Percentiles rank a stretch among this genome's conserved stretches.
Evolutionary conservation across 768 basidiomycete genomes (phyloP).

Genomic region (Termitomyces sp.): DNA sequence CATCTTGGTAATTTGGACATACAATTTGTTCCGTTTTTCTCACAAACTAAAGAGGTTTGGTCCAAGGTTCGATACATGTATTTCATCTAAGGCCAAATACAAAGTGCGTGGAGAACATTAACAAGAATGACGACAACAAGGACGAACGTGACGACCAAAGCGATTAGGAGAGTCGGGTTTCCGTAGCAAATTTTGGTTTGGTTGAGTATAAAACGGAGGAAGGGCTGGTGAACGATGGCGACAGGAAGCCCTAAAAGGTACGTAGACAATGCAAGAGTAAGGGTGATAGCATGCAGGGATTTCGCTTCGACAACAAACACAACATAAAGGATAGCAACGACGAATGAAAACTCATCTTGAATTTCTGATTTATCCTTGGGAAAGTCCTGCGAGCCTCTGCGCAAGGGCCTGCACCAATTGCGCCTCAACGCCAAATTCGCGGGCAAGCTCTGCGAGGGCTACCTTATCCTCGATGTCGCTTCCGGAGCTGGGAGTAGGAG

Average conservation of each 20-base stretch:
- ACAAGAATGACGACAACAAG: conserved; percentile 4
- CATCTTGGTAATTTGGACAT: background rate
- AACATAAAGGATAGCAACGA: conserved; percentile 8
- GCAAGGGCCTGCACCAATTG: conserved; percentile 63
- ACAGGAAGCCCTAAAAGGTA: background rate
- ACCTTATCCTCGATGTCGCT: conserved; percentile 12
- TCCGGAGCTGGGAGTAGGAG: conserved; percentile 8
- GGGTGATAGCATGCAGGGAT: conserved; percentile 4
- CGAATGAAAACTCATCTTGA: background rate
- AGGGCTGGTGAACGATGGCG: background rate
- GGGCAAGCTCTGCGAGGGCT: conserved; percentile 52
- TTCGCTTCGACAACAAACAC: conserved; percentile 3
- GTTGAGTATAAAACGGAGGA: background rate
- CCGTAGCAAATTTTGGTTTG: conserved; percentile 7
- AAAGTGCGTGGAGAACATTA: conserved; percentile 5
- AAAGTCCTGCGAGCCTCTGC: conserved; percentile 41
- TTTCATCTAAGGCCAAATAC: background rate
- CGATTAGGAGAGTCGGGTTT: conserved; percentile 9
- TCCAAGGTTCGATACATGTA: background rate
- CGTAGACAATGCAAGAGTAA: background rate
- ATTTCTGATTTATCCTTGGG: background rate
- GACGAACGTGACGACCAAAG: conserved; percentile 6
- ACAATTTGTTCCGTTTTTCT: background rate
- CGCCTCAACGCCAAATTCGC: conserved; percentile 71
- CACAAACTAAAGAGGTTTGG: background rate